phyloP scores from a whole-genome alignment of 441 rosid species.

The Gossypium davidsonii region DNA sequence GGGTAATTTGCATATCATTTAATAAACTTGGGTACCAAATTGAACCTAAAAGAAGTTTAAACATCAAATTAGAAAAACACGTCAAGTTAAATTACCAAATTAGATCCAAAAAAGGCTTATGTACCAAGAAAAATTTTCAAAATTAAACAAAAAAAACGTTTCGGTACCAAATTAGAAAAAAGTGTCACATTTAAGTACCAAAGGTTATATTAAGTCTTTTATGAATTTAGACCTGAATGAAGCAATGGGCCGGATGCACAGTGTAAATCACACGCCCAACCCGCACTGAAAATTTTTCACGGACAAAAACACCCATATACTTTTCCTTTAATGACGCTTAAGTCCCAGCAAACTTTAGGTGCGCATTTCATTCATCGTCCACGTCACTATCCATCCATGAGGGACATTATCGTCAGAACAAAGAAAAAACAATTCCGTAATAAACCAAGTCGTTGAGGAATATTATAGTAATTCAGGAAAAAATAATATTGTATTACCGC shows the following conservation, averaged over 20 bases:
- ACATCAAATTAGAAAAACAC: too few species aligned
- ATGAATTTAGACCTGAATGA: conserved; percentile 10
- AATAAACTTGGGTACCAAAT: too few species aligned
- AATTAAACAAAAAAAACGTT: too few species aligned
- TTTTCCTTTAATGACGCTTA: not conserved
- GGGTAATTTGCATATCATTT: too few species aligned
- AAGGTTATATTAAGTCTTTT: too few species aligned
- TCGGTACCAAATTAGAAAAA: too few species aligned
- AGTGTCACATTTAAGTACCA: too few species aligned
- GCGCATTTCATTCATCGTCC: not conserved
- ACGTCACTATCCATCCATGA: not conserved
- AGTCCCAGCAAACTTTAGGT: not conserved
- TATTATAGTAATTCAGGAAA: not conserved
- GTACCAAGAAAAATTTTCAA: too few species aligned
- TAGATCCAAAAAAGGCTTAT: too few species aligned
- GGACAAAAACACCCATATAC: not conserved
- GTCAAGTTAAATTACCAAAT: too few species aligned
- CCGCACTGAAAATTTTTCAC: not conserved
- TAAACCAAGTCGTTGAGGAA: conserved; percentile 14
- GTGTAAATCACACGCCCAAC: conserved; percentile 19
- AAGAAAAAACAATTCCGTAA: not conserved
- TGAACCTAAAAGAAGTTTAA: too few species aligned
- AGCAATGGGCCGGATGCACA: conserved; percentile 4
- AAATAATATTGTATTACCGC: not conserved
- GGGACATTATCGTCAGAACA: conserved; percentile 20